Percentiles rank a stretch among this genome's conserved stretches.
Evolutionary conservation across 164 flowering plant species (phyloP).

Genomic region (Aristolochia contorta): DNA sequence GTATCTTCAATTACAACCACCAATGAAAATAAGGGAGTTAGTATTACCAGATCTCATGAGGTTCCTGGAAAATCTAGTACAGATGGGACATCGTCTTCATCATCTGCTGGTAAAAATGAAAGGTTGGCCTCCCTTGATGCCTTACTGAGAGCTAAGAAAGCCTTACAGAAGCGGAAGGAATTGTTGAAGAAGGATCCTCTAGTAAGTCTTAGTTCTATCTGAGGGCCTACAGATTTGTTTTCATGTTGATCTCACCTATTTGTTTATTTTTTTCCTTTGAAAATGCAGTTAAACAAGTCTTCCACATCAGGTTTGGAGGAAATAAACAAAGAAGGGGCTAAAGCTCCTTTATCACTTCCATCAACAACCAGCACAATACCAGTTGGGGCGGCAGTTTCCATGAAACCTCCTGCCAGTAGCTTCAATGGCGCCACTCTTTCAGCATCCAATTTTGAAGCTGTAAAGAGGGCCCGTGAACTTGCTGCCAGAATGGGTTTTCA

Average conservation of each 20-base stretch:
- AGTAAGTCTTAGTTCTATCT: conserved; percentile 29
- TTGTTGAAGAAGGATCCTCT: conserved; percentile 66
- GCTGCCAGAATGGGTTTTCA: conserved; percentile 98
- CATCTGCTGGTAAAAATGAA: conserved; percentile 76
- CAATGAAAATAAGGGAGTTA: conserved; percentile 98
- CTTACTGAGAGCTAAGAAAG: conserved; percentile 84
- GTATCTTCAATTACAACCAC: conserved; percentile 96
- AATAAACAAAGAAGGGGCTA: conserved; percentile 23
- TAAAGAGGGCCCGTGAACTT: conserved; percentile 89
- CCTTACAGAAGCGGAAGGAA: conserved; percentile 82
- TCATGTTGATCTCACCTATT: not conserved
- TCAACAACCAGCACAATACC: conserved; percentile 22
- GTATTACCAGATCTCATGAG: conserved; percentile 98
- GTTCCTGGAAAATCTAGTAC: conserved; percentile 99
- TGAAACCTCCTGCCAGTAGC: conserved; percentile 26
- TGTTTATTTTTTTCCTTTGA: conserved; percentile 2
- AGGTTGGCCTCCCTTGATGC: conserved; percentile 73
- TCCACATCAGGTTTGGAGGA: conserved; percentile 27
- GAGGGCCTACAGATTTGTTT: not conserved
- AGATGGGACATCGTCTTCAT: conserved; percentile 84
- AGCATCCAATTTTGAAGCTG: conserved; percentile 69
- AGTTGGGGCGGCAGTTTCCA: conserved; percentile 15
- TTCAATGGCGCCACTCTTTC: conserved; percentile 35
- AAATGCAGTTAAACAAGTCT: conserved; percentile 47
- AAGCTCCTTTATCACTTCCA: conserved; percentile 17